Base-by-base conservation (phyloP, 768 basidiomycete species). In the Filobasidium wieringae region DNA sequence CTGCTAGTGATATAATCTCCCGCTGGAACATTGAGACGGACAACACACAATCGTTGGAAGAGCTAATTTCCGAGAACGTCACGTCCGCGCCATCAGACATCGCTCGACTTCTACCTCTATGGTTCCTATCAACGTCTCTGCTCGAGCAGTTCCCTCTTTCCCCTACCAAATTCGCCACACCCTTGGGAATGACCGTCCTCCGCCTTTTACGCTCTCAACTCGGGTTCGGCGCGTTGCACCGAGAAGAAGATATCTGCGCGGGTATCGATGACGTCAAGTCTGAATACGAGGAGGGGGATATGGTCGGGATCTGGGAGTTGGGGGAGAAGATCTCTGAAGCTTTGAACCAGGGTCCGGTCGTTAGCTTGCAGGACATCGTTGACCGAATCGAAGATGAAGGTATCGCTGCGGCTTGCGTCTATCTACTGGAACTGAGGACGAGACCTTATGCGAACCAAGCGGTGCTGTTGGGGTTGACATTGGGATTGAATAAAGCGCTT, bases 131-230 rank as follows among this genome's bases (percentile, higher is more conserved):
- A 12, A 60, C 58, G 14, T 59, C 66, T 34, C 55, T 70, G 9
- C 47, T 70, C 57, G 67, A 70, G n/a, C 54, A 51, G 19, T 68
- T 70, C 60, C 65, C 61, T 7, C 53, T 68, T 11, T 65, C 63
- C 9, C 64, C 69, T 15, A 51, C 66, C 24, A 61, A 61, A 37
- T 66, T 68, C 33, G 65, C 69, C 12, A 54, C 63, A 4, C 63
- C 64, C 1, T 53, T 66, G 11, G 67, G 66, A 9, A 62, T 56
- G 30, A 49, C 51, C 19, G 59, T 66, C 11, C 59, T 70, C 2
- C 66, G 69, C 4, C 45, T 26, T 51, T 62, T 41, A 19, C 56
- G 56, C 26, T 36, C 56, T 3, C 63, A 63, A 51, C 54, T 63
- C 14, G 69, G 69, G 5, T 70, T 68, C 47, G 59, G 61, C 3